A percentile compares a stretch with the other conserved stretches of the same genome.
phyloP scores from a whole-genome alignment of 768 basidiomycete species.

The Rhodotorula paludigena region DNA sequence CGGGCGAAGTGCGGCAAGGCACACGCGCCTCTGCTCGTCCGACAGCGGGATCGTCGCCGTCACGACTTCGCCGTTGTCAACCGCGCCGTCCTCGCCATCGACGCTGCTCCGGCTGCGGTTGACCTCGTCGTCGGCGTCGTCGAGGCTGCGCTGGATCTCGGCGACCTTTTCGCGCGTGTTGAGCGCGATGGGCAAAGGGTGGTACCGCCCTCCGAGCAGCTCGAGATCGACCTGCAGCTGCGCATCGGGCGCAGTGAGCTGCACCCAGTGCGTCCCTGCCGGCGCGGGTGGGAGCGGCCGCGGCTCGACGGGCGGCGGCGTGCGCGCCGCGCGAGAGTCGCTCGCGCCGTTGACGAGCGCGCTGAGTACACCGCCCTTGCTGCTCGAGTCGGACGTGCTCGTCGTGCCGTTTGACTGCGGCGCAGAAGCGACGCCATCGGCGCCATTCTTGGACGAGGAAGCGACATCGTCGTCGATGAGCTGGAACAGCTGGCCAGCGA shows the following conservation, averaged over 20 bases:
- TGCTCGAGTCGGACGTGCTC: too few relatives aligned
- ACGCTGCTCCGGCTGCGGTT: too few relatives aligned
- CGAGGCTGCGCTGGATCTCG: too few relatives aligned
- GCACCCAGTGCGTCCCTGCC: slow-evolving; percentile 63
- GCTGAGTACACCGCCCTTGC: too few relatives aligned
- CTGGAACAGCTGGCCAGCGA: slow-evolving; percentile 39
- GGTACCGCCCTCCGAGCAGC: slow-evolving; percentile 73
- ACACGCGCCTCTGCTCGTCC: too few relatives aligned
- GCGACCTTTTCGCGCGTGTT: not conserved
- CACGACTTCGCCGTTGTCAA: too few relatives aligned
- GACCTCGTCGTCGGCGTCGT: too few relatives aligned
- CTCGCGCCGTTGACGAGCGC: not conserved
- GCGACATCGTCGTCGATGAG: not conserved
- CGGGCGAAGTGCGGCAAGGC: too few relatives aligned
- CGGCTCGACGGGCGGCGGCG: slow-evolving; percentile 31
- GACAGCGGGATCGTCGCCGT: too few relatives aligned
- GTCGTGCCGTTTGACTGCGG: not conserved
- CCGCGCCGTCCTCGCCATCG: too few relatives aligned
- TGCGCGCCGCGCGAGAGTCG: slow-evolving; percentile 5
- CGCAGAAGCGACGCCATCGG: too few relatives aligned
- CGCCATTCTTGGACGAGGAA: too few relatives aligned
- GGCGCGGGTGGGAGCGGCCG: slow-evolving; percentile 62
- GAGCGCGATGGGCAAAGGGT: slow-evolving; percentile 51
- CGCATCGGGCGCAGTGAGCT: slow-evolving; percentile 59
- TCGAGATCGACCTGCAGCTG: slow-evolving; percentile 67